Conservation (phyloP, 108 stramenopile genomes). For the Nitzschia inconspicua region DNA sequence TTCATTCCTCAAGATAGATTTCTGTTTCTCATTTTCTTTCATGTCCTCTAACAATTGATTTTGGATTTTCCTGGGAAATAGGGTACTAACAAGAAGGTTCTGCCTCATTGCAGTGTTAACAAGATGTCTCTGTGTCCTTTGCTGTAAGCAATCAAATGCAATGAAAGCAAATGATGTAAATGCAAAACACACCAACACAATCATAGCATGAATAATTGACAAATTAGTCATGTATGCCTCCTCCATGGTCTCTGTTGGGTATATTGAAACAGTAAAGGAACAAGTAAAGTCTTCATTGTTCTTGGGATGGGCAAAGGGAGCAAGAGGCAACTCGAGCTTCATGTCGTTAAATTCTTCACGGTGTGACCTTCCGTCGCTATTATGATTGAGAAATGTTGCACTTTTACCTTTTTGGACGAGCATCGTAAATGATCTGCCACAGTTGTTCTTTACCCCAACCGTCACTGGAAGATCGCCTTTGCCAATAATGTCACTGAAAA, state of each 20-base stretch:
- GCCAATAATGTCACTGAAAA: too few species aligned
- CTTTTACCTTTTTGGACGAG: too few species aligned
- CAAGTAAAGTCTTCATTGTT: too few species aligned
- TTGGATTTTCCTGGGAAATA: conserved; percentile 15
- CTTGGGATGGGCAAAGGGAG: too few species aligned
- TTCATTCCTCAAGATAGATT: background rate
- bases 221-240: background rate
- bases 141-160: background rate
- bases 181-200: background rate
- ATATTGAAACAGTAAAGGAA: conserved; percentile 10
- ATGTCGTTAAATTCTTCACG: too few species aligned
- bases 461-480: too few species aligned
- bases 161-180: background rate
- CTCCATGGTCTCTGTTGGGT: conserved; percentile 2
- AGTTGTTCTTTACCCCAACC: too few species aligned
- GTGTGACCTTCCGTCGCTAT: too few species aligned
- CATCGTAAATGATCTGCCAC: too few species aligned
- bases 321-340: too few species aligned
- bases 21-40: background rate
- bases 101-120: conserved; percentile 7
- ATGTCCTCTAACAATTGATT: conserved; percentile 3
- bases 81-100: conserved; percentile 16
- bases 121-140: background rate
- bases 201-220: background rate
- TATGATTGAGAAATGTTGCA: too few species aligned